These are phyloP conservation scores for Syzygium oleosum DNA, from an alignment of 345 rosid species.

Conservation along the genomic window DNA sequence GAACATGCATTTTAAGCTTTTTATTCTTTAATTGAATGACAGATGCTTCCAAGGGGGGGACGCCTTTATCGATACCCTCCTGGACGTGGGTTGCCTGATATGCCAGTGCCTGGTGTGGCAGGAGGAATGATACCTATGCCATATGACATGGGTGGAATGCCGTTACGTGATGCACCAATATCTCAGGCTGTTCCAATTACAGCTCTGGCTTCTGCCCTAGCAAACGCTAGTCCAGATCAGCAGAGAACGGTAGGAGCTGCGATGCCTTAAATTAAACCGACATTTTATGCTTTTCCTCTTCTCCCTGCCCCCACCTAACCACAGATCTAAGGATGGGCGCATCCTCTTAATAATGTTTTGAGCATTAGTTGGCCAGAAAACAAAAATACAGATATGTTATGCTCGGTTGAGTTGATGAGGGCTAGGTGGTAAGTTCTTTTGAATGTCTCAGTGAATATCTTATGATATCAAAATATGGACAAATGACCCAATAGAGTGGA, in stretches of 20 bases:
- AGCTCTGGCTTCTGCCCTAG: conserved; percentile 80
- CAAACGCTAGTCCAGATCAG: conserved; percentile 78
- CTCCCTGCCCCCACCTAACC: background rate
- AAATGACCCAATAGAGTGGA: too few species aligned
- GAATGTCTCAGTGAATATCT: background rate
- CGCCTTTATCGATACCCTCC: conserved; percentile 67
- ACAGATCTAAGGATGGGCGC: background rate
- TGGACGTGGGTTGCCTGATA: conserved; percentile 77
- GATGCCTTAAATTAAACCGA: background rate
- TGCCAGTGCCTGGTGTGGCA: conserved; percentile 45
- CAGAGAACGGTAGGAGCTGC: conserved; percentile 63
- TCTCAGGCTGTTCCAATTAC: conserved; percentile 73
- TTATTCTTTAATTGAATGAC: background rate
- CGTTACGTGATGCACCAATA: conserved; percentile 45
- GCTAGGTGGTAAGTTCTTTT: background rate
- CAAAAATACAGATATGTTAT: background rate
- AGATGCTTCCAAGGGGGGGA: conserved; percentile 91
- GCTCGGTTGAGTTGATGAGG: background rate
- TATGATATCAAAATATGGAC: background rate
- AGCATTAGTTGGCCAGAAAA: background rate
- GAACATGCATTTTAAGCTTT: background rate
- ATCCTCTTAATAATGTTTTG: background rate
- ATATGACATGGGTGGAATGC: conserved; percentile 57
- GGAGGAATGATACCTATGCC: conserved; percentile 79
- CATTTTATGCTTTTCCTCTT: background rate